phyloP scores from a whole-genome alignment of 2,329 filamentous ascomycete species.

The Colletotrichum lindemuthianum region DNA sequence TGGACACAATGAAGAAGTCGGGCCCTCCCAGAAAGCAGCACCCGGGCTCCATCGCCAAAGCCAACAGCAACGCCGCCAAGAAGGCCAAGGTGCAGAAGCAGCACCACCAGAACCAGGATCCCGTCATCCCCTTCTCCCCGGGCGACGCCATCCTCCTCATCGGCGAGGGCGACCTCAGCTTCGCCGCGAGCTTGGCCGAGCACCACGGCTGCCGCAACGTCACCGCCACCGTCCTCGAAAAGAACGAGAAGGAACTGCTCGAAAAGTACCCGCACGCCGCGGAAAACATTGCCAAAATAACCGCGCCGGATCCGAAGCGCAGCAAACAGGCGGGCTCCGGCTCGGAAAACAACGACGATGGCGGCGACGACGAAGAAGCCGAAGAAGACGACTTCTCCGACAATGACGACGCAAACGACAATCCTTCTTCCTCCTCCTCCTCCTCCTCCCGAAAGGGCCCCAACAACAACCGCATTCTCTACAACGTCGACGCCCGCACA shows the following conservation, averaged over 20 bases:
- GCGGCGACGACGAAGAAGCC: slow-evolving; percentile 2
- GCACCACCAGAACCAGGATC: slow-evolving; percentile 49
- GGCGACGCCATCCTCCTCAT: slow-evolving; percentile 78
- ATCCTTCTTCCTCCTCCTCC: no score
- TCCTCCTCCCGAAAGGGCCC: background rate
- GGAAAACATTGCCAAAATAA: slow-evolving; percentile 65
- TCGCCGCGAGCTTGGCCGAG: slow-evolving; percentile 72
- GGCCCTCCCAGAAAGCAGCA: slow-evolving; percentile 10
- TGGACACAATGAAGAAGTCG: slow-evolving; percentile 28
- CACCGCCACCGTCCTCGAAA: slow-evolving; percentile 76
- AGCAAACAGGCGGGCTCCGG: slow-evolving; percentile 5
- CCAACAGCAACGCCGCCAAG: slow-evolving; percentile 32
- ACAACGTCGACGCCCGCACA: slow-evolving; percentile 74
- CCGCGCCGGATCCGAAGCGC: slow-evolving; percentile 16
- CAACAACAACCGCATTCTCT: slow-evolving; percentile 59
- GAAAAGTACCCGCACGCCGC: slow-evolving; percentile 80
- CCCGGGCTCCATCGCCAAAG: slow-evolving; percentile 23
- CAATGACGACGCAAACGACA: slow-evolving; percentile 3
- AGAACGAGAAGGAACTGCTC: slow-evolving; percentile 62
- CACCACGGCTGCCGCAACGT: slow-evolving; percentile 74
- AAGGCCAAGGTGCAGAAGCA: slow-evolving; percentile 36
- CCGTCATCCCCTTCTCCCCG: slow-evolving; percentile 73
- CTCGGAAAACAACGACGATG: slow-evolving; percentile 24
- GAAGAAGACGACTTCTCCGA: slow-evolving; percentile 14
- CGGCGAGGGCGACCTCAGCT: slow-evolving; percentile 85